Conservation (phyloP, 1,139 yeast species). For the Geotrichum macrosporum region DNA sequence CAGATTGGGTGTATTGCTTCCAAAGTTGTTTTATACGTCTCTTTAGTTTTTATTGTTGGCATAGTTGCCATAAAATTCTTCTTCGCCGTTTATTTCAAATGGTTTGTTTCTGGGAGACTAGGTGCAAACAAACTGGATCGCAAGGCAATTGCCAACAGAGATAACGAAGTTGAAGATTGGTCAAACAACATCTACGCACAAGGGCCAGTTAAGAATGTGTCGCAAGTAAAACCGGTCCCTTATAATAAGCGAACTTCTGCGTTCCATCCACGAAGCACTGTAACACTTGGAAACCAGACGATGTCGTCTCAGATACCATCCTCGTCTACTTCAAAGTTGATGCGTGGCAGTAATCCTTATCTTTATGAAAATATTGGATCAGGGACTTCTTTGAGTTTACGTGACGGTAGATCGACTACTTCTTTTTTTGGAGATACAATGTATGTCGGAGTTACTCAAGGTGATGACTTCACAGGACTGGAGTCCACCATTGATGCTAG, state of each 20-base stretch:
- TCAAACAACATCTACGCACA: slow-evolving; percentile 51
- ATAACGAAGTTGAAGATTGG: slow-evolving; percentile 72
- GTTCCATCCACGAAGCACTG: slow-evolving; percentile 21
- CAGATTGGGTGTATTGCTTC: slow-evolving; percentile 85
- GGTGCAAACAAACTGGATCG: slow-evolving; percentile 66
- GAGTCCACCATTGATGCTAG: slow-evolving; percentile 16
- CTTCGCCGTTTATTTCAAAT: slow-evolving; percentile 76
- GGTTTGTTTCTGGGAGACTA: slow-evolving; percentile 54
- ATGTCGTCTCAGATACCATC: slow-evolving; percentile 39
- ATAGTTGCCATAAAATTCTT: slow-evolving; percentile 64
- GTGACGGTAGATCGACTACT: slow-evolving; percentile 24
- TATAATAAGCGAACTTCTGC: slow-evolving; percentile 28
- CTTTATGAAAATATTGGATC: slow-evolving; percentile 29
- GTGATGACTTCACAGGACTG: neutral
- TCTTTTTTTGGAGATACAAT: no score
- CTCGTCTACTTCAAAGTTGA: slow-evolving; percentile 27
- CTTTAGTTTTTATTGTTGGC: slow-evolving; percentile 68
- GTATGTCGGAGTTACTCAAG: neutral
- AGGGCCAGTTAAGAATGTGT: slow-evolving; percentile 47
- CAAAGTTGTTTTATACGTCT: slow-evolving; percentile 58
- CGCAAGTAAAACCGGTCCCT: neutral
- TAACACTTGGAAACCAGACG: slow-evolving; percentile 30
- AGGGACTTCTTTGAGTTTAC: slow-evolving; percentile 26
- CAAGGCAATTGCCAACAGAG: slow-evolving; percentile 50
- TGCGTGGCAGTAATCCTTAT: slow-evolving; percentile 33